These are phyloP conservation scores for Pestalotiopsis sp. DNA, from an alignment of 2,329 filamentous ascomycete species.

Conservation along the genomic window DNA sequence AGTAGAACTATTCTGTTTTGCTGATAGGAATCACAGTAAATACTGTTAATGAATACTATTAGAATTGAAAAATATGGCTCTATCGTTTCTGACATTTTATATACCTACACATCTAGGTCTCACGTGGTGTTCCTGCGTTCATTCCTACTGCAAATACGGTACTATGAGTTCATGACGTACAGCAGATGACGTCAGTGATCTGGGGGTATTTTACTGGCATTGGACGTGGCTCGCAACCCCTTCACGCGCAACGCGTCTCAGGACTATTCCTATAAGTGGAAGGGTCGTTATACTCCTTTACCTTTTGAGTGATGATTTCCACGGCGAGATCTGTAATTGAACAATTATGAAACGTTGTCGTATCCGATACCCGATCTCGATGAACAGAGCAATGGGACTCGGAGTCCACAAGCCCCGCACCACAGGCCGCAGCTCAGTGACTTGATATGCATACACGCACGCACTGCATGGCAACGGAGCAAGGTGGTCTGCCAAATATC, in stretches of 20 bases:
- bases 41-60: background rate
- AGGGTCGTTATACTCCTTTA: background rate
- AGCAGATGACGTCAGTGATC: slow-evolving; percentile 1
- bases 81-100: background rate
- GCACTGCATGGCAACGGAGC: too few species aligned
- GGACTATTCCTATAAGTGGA: background rate
- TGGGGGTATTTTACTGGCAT: background rate
- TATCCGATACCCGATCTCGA: too few species aligned
- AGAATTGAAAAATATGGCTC: background rate
- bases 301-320: background rate
- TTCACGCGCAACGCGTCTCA: background rate
- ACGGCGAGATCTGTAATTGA: too few species aligned
- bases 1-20: background rate
- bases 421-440: too few species aligned
- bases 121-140: background rate
- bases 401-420: too few species aligned
- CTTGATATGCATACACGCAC: too few species aligned
- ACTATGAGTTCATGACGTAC: background rate
- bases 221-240: background rate
- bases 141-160: background rate
- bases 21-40: background rate
- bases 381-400: too few species aligned
- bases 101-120: background rate
- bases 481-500: too few species aligned
- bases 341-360: too few species aligned